These are phyloP conservation scores for Teratosphaeriaceae sp. DNA, from an alignment of 2,329 filamentous ascomycete species.

Conservation along the genomic window DNA sequence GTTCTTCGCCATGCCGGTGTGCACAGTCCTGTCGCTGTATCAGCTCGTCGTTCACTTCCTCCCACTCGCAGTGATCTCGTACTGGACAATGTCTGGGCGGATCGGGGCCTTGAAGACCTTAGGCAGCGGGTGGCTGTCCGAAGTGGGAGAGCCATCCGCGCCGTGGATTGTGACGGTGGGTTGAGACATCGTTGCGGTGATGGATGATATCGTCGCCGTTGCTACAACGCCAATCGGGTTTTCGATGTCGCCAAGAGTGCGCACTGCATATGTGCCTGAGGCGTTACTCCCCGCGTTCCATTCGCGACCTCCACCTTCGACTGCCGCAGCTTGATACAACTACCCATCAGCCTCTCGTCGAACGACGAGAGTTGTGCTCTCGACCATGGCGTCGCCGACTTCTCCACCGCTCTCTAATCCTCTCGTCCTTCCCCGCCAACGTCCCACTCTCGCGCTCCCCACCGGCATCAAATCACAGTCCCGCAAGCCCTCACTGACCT, in stretches of 20 bases:
- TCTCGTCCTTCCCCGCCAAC: constrained; percentile 44
- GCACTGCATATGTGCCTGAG: background rate
- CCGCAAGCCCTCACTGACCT: constrained; percentile 61
- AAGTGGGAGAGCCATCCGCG: constrained; percentile 89
- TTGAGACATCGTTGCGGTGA: constrained; percentile 40
- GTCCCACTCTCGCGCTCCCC: constrained; percentile 52
- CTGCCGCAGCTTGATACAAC: background rate
- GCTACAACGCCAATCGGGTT: no score
- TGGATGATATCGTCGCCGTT: no score
- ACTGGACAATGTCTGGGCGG: constrained; percentile 98
- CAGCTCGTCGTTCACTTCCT: constrained; percentile 16
- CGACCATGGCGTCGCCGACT: no score
- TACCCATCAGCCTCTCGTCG: no score
- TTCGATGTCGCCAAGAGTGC: constrained; percentile 2
- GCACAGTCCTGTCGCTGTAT: constrained; percentile 54
- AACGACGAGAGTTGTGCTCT: no score
- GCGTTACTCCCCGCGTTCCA: background rate
- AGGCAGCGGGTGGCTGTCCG: constrained; percentile 84
- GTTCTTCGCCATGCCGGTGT: constrained; percentile 99
- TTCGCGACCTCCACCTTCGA: no score
- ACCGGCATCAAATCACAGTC: constrained; percentile 52
- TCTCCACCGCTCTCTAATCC: constrained; percentile 18
- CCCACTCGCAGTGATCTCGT: constrained; percentile 39
- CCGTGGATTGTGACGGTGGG: constrained; percentile 96
- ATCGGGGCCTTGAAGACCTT: constrained; percentile 96